Evolutionary conservation across 2,329 filamentous ascomycete species (phyloP).

Genomic region (Exophiala dermatitidis): DNA sequence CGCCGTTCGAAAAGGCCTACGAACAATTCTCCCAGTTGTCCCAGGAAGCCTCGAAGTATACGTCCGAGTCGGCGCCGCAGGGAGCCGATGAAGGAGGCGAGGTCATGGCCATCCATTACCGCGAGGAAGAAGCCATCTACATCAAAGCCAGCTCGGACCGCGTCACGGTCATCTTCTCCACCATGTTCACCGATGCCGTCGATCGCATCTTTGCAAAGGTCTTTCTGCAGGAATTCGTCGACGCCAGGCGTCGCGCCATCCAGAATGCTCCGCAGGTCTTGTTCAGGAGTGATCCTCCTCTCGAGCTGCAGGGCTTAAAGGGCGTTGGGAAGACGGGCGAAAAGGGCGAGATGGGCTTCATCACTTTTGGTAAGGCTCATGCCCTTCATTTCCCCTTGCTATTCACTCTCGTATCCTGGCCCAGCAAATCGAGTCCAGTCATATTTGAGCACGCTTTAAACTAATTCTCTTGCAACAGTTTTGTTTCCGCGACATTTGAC

Average conservation of each 20-base stretch:
- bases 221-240: slow-evolving; percentile 97
- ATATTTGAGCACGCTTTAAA: too few species aligned
- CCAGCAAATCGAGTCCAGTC: too few species aligned
- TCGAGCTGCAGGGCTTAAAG: slow-evolving; percentile 80
- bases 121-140: slow-evolving; percentile 97
- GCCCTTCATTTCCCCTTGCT: too few species aligned
- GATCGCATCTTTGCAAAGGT: slow-evolving; percentile 97
- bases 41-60: slow-evolving; percentile 86
- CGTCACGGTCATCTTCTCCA: slow-evolving; percentile 98
- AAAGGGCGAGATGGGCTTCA: slow-evolving; percentile 80
- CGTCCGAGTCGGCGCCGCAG: slow-evolving; percentile 86
- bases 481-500: slow-evolving; percentile 93
- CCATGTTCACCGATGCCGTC: slow-evolving; percentile 94
- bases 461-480: slow-evolving; percentile 42
- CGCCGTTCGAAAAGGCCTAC: slow-evolving; percentile 95
- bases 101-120: slow-evolving; percentile 94
- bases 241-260: slow-evolving; percentile 86
- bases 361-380: slow-evolving; percentile 93
- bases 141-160: slow-evolving; percentile 96
- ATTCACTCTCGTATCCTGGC: too few species aligned
- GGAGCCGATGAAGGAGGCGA: slow-evolving; percentile 82
- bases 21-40: slow-evolving; percentile 80
- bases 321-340: slow-evolving; percentile 70
- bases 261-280: slow-evolving; percentile 98
- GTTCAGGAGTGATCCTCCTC: slow-evolving; percentile 86